phyloP scores from a whole-genome alignment of 2,329 filamentous ascomycete genomes.

The Xylariales sp. region DNA sequence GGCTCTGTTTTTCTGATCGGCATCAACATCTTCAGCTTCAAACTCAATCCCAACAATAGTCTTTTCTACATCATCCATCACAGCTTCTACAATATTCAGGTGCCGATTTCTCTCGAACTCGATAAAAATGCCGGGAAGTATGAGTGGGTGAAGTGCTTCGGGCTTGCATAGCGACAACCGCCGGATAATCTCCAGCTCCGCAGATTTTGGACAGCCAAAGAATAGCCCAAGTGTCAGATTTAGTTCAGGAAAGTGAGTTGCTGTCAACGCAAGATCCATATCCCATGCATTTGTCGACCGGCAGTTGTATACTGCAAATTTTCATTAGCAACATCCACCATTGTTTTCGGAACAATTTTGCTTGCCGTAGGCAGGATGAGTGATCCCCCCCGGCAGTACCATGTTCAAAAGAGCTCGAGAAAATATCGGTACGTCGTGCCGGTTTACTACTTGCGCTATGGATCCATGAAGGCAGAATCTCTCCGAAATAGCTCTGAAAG shows the following conservation, averaged over 20 bases:
- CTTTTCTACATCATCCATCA: slow-evolving; percentile 17
- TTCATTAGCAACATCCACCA: too few relatives aligned
- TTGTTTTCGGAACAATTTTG: too few relatives aligned
- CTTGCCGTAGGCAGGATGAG: too few relatives aligned
- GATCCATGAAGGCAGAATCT: slow-evolving; percentile 16
- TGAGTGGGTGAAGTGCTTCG: slow-evolving; percentile 18
- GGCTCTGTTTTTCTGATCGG: slow-evolving; percentile 7
- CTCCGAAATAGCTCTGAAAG: slow-evolving; percentile 12
- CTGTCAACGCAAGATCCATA: slow-evolving; percentile 18
- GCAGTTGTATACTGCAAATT: slow-evolving; percentile 18
- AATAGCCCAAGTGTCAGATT: slow-evolving; percentile 17
- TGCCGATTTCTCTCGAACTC: slow-evolving; percentile 24
- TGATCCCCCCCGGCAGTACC: slow-evolving; percentile 20
- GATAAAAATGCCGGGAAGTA: slow-evolving; percentile 23
- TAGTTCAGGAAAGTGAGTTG: slow-evolving; percentile 18
- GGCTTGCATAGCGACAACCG: slow-evolving; percentile 5
- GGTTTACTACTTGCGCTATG: slow-evolving; percentile 15
- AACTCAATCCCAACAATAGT: slow-evolving; percentile 16
- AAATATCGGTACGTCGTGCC: slow-evolving; percentile 18
- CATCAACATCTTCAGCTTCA: neutral
- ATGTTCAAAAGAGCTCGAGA: slow-evolving; percentile 14
- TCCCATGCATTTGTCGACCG: slow-evolving; percentile 20
- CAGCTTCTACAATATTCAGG: slow-evolving; percentile 11
- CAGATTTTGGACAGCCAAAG: slow-evolving; percentile 14
- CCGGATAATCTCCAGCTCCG: slow-evolving; percentile 13